A percentile compares a stretch with the other conserved stretches of the same genome.
Conservation (phyloP, 2,329 filamentous ascomycete genomes). For the Basipetospora chlamydospora region DNA sequence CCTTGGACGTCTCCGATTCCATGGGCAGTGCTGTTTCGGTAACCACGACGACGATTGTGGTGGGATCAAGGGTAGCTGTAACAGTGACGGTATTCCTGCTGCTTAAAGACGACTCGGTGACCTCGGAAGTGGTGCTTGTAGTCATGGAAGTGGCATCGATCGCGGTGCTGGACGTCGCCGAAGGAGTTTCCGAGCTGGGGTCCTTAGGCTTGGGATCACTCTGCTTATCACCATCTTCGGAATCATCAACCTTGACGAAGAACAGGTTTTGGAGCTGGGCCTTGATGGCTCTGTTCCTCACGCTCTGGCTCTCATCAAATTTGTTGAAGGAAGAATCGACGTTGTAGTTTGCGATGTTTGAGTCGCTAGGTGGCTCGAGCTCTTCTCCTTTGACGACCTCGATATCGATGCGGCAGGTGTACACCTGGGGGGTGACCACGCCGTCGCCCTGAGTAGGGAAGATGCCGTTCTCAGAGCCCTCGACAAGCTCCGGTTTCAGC, state of each 20-base stretch:
- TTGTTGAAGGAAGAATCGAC: conserved; percentile 18
- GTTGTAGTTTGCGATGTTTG: conserved; percentile 14
- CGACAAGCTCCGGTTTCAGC: conserved; percentile 26
- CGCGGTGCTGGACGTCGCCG: conserved; percentile 5
- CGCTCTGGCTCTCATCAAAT: conserved; percentile 23
- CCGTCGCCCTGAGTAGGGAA: conserved; percentile 17
- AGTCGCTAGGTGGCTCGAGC: no score
- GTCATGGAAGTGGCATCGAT: no score
- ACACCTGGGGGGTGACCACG: conserved; percentile 21
- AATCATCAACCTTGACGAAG: conserved; percentile 23
- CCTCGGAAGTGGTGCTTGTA: no score
- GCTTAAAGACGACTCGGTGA: neutral
- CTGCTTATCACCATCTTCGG: conserved; percentile 7
- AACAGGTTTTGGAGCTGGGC: conserved; percentile 30
- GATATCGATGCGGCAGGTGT: conserved; percentile 25
- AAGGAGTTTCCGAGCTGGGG: neutral
- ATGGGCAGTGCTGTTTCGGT: conserved; percentile 25
- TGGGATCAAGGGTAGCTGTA: conserved; percentile 20
- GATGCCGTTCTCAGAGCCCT: conserved; percentile 22
- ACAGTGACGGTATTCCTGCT: conserved; percentile 22
- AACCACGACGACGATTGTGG: conserved; percentile 23
- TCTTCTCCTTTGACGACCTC: no score
- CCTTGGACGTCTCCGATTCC: no score
- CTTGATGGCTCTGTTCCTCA: conserved; percentile 28
- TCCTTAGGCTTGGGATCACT: conserved; percentile 7